Conservation (phyloP, 805 yeast species). For the Martiniozyma abietophila region DNA sequence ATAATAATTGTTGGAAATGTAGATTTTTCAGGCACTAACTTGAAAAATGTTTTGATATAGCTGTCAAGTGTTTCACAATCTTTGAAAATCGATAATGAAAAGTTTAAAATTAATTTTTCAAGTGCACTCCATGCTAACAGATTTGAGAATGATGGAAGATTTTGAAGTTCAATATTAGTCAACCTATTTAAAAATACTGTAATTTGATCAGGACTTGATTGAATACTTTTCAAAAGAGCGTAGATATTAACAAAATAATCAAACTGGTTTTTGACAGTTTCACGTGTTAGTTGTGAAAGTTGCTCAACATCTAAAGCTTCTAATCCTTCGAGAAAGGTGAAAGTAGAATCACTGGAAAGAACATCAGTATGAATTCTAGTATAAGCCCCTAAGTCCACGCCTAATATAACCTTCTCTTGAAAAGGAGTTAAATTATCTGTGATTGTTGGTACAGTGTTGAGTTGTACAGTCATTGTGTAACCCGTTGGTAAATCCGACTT, state of each 20-base stretch:
- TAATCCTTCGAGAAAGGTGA: slow-evolving; percentile 3
- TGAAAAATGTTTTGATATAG: slow-evolving; percentile 6
- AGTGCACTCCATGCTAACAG: slow-evolving; percentile 19
- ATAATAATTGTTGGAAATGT: slow-evolving; percentile 9
- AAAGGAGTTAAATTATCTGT: slow-evolving; percentile 8
- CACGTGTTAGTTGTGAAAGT: background rate
- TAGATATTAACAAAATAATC: slow-evolving; percentile 2
- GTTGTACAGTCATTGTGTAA: no score
- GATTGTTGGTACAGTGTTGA: no score
- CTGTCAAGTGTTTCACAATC: slow-evolving; percentile 4
- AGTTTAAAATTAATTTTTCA: slow-evolving; percentile 7
- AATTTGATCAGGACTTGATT: background rate
- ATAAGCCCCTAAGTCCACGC: slow-evolving; percentile 3
- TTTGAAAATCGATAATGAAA: slow-evolving; percentile 2
- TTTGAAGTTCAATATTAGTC: slow-evolving; percentile 1
- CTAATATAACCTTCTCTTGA: slow-evolving; percentile 11
- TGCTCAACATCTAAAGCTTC: slow-evolving; percentile 1
- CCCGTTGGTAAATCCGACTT: no score
- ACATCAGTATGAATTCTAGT: background rate
- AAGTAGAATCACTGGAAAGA: slow-evolving; percentile 7
- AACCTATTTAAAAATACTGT: slow-evolving; percentile 1
- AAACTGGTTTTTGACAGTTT: slow-evolving; percentile 4
- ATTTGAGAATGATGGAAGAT: slow-evolving; percentile 18
- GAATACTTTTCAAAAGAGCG: slow-evolving; percentile 1
- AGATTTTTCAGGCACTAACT: slow-evolving; percentile 1